Conservation (phyloP, 345 rosid species). For the Lepidium sativum region DNA sequence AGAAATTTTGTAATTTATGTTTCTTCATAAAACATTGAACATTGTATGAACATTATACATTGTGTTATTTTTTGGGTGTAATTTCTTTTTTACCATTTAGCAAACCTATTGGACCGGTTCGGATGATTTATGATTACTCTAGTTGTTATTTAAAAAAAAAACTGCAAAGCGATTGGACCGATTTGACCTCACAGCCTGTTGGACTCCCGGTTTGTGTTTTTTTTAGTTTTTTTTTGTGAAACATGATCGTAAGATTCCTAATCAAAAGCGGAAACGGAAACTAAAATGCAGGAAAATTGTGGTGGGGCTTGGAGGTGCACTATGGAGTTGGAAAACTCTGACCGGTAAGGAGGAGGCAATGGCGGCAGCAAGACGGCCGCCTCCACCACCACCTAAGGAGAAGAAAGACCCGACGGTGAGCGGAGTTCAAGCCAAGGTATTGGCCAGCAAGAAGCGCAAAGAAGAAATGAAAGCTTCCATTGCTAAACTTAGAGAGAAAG, state of each 20-base stretch:
- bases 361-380: conserved; percentile 59
- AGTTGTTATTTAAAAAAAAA: neutral
- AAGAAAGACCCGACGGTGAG: conserved; percentile 66
- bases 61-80: neutral
- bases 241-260: neutral
- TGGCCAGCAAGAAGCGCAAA: conserved; percentile 78
- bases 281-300: neutral
- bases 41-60: neutral
- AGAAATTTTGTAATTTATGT: neutral
- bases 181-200: neutral
- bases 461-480: conserved; percentile 41
- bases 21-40: neutral
- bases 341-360: conserved; percentile 30
- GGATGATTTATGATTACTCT: too few species aligned
- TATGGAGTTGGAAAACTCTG: conserved; percentile 36
- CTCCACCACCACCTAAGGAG: conserved; percentile 51
- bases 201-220: neutral
- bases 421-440: conserved; percentile 71
- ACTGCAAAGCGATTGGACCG: neutral
- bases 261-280: neutral
- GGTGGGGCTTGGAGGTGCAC: conserved; percentile 35
- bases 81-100: neutral
- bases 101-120: too few species aligned
- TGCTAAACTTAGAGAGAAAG: conserved; percentile 63
- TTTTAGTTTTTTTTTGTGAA: neutral